Conservation (phyloP, 2,329 filamentous ascomycete genomes). For the Phialemoniopsis sp. region DNA sequence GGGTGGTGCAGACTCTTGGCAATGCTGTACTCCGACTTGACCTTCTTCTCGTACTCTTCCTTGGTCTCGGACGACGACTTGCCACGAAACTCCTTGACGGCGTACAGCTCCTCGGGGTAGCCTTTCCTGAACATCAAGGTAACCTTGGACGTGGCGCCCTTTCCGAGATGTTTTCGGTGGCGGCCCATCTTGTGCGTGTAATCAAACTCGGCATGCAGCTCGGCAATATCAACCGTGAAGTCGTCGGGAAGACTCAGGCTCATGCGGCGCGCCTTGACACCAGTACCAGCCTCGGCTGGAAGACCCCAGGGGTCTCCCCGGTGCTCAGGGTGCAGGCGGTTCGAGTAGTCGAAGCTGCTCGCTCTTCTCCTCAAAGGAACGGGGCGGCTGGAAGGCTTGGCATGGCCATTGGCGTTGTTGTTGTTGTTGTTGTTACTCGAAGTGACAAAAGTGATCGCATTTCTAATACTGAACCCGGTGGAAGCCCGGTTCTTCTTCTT, state of each 20-base stretch:
- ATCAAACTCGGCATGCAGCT: conserved; percentile 66
- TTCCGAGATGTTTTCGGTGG: conserved; percentile 72
- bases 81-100: conserved; percentile 83
- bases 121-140: conserved; percentile 74
- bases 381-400: not conserved
- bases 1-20: conserved; percentile 81
- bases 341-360: conserved; percentile 43
- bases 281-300: conserved; percentile 65
- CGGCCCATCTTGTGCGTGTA: conserved; percentile 68
- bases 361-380: conserved; percentile 26
- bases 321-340: conserved; percentile 29
- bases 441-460: conserved; percentile 42
- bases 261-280: conserved; percentile 74
- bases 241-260: conserved; percentile 71
- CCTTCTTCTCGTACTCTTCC: conserved; percentile 79
- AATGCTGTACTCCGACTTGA: conserved; percentile 87
- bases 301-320: conserved; percentile 50
- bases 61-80: conserved; percentile 66
- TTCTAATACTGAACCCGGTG: conserved; percentile 45
- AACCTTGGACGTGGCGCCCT: conserved; percentile 79
- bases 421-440: conserved; percentile 10
- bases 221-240: conserved; percentile 66
- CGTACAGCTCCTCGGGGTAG: conserved; percentile 62
- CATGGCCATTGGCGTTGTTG: conserved; percentile 5
- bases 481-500: conserved; percentile 48